Base-by-base conservation (phyloP, 2,329 filamentous ascomycete genomes). In the Cadophora malorum region DNA sequence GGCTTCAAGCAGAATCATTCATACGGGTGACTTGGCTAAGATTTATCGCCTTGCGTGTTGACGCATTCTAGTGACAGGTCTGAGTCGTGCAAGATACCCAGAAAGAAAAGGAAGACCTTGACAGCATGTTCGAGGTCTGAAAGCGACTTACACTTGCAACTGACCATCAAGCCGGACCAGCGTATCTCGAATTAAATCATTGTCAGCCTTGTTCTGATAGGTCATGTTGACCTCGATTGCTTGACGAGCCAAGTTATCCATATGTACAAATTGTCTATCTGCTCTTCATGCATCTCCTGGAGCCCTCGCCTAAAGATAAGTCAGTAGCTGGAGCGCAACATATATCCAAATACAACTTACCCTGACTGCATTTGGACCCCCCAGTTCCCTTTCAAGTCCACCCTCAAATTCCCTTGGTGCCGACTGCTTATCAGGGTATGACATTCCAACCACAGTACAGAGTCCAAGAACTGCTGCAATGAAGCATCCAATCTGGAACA, bases 311-410 rank as follows among this genome's bases (percentile, higher is more conserved):
- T 82, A 70, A 64, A 55, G 16, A 28, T 9, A 16, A 45, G 64
- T 76, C 65, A 77, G 69, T 62, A 23, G 21, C 25, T 38, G 31
- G 28, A 28, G 14, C 59, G 65, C 55, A 47, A 25, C 12, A 25
- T 23, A 45, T 38, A 35, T 61, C 23, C 35, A 50, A 66, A 8
- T 16, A 25, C 33, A 49, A 84, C 90, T 80, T 82, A 93, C 91
- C 81, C 86, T 83, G 64, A 88, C 69, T 67, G 90, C 90, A 75
- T 86, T 86, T 33, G 87, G 79, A 10, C 92, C 92, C 69, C 92
- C 92, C 68, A 96, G 81, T 78, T 95, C 92, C 76, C 85, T 85
- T 79, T 93, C 87, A 71, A 96, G 79, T 25, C 92, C 92, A 71
- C 85, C 89, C 75, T 90, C 88, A 76, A 90, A 96, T 74, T 90